A percentile compares a stretch with the other conserved stretches of the same genome.
Conservation (phyloP, 345 rosid genomes). For the Leavenworthia alabamica region DNA sequence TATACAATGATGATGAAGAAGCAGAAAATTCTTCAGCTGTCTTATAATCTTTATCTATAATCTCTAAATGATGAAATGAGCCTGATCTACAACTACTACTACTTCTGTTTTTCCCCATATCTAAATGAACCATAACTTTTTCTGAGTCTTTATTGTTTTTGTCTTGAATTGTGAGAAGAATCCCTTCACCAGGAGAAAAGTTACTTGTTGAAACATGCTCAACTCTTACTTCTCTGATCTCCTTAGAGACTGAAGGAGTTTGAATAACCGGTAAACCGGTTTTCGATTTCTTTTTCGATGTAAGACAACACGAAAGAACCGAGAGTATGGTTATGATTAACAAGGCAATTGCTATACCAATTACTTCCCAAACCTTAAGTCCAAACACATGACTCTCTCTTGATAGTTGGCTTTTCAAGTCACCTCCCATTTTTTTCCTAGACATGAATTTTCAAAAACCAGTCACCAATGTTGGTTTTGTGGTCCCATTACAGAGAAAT, state of each 20-base stretch:
- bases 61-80: constrained; percentile 52
- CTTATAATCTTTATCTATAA: constrained; percentile 41
- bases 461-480: neutral
- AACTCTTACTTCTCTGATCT: constrained; percentile 84
- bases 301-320: constrained; percentile 58
- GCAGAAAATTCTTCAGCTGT: constrained; percentile 67
- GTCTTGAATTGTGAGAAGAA: constrained; percentile 26
- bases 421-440: constrained; percentile 47
- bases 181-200: constrained; percentile 56
- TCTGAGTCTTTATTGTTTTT: constrained; percentile 20
- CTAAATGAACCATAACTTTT: constrained; percentile 67
- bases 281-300: constrained; percentile 62
- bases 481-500: constrained; percentile 20
- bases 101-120: constrained; percentile 40
- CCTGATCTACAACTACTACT: constrained; percentile 51
- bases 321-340: constrained; percentile 70
- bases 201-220: constrained; percentile 67
- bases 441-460: neutral
- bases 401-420: constrained; percentile 63
- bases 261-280: constrained; percentile 50
- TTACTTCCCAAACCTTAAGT: constrained; percentile 82
- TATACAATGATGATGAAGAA: constrained; percentile 57
- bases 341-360: constrained; percentile 65
- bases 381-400: constrained; percentile 57
- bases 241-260: constrained; percentile 79